Evolutionary conservation across 495 filamentous ascomycete genomes (phyloP).

Genomic region (Pyrenula aspistea): DNA sequence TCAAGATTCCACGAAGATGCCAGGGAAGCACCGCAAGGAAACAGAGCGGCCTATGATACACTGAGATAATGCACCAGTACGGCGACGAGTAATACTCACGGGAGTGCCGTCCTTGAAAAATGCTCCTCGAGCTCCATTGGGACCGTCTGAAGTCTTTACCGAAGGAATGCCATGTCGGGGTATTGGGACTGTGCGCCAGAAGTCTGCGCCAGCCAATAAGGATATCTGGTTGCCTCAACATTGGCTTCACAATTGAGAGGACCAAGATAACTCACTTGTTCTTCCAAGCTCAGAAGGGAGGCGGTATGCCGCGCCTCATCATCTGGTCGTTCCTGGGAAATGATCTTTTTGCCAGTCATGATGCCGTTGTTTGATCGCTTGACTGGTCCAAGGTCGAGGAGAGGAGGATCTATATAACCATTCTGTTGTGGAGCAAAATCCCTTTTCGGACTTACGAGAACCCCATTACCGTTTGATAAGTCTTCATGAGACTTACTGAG

Average conservation of each 20-base stretch:
- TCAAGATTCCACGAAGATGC: constrained; percentile 60
- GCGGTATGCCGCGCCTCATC: background rate
- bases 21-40: constrained; percentile 57
- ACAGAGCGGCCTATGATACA: constrained; percentile 38
- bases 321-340: constrained; percentile 5
- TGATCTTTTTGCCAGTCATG: background rate
- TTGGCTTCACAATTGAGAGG: background rate
- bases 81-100: background rate
- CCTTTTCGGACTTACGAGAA: background rate
- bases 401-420: background rate
- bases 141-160: constrained; percentile 59
- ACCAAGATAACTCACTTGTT: background rate
- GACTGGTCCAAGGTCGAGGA: background rate
- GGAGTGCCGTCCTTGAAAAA: constrained; percentile 57
- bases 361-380: background rate
- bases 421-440: background rate
- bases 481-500: background rate
- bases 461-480: background rate
- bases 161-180: constrained; percentile 57
- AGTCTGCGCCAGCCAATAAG: constrained; percentile 42
- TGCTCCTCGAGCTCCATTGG: constrained; percentile 63
- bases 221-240: background rate
- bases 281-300: background rate
- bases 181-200: constrained; percentile 65
- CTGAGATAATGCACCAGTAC: constrained; percentile 9